Conservation (phyloP, 1,284 basidiomycete species). For the Ganoderma resinaceum region DNA sequence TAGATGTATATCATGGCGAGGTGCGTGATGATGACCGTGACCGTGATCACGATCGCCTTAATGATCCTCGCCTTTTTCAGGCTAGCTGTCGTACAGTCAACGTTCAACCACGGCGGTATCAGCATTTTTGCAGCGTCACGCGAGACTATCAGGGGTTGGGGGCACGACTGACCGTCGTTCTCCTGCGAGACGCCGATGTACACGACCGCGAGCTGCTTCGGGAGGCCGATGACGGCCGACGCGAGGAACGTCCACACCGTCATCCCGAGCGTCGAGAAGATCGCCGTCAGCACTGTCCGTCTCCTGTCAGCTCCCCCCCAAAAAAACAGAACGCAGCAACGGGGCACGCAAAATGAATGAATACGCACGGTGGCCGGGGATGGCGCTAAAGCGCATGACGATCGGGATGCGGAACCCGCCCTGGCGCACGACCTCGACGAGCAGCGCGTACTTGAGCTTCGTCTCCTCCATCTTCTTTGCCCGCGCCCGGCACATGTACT, state of each 20-base stretch:
- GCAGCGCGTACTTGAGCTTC: slow-evolving; percentile 77
- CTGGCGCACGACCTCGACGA: slow-evolving; percentile 77
- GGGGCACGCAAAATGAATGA: not conserved
- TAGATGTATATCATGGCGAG: slow-evolving; percentile 86
- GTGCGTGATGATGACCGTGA: slow-evolving; percentile 76
- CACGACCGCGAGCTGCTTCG: slow-evolving; percentile 79
- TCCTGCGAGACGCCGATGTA: slow-evolving; percentile 70
- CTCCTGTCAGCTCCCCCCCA: not conserved
- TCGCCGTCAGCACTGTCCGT: slow-evolving; percentile 64
- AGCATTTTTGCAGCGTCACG: too few species aligned
- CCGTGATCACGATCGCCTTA: slow-evolving; percentile 65
- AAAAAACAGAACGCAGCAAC: not conserved
- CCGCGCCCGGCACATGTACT: slow-evolving; percentile 66
- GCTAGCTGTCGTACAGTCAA: not conserved
- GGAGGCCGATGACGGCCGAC: slow-evolving; percentile 76
- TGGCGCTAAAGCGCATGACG: slow-evolving; percentile 75
- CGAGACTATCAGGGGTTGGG: not conserved
- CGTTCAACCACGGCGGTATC: not conserved
- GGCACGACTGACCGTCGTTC: not conserved
- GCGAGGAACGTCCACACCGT: slow-evolving; percentile 70
- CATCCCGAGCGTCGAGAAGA: slow-evolving; percentile 85
- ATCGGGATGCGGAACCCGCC: slow-evolving; percentile 82
- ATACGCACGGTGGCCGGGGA: slow-evolving; percentile 78
- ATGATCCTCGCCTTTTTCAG: slow-evolving; percentile 46
- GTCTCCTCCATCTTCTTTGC: slow-evolving; percentile 68